Percentiles rank a stretch among this genome's conserved stretches.
These are phyloP conservation scores for Colletotrichum truncatum DNA, from an alignment of 2,329 filamentous ascomycete species.

Conservation along the genomic window DNA sequence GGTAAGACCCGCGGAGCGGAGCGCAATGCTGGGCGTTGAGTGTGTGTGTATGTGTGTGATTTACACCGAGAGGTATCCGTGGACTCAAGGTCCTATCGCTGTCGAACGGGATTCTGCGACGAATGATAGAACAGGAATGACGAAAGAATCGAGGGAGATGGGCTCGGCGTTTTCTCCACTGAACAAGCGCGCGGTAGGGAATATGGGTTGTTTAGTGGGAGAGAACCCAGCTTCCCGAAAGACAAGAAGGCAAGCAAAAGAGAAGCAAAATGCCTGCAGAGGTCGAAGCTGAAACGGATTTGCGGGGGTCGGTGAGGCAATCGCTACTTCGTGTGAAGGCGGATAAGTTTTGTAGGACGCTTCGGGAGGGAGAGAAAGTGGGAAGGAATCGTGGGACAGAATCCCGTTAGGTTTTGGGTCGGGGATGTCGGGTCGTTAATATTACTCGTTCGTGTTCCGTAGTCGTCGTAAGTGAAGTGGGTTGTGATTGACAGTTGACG, in stretches of 20 bases:
- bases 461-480: background rate
- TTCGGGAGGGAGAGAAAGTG: background rate
- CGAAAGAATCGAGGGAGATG: slow-evolving; percentile 1
- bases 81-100: background rate
- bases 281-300: slow-evolving; percentile 16
- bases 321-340: background rate
- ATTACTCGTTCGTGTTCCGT: background rate
- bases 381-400: background rate
- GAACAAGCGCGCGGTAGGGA: slow-evolving; percentile 30
- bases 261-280: background rate
- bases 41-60: background rate
- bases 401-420: background rate
- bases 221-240: background rate
- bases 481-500: slow-evolving; percentile 15
- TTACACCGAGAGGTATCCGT: background rate
- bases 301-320: background rate
- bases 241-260: background rate
- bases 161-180: slow-evolving; percentile 14
- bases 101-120: background rate
- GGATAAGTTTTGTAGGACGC: background rate
- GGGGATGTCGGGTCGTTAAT: background rate
- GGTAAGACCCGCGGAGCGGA: slow-evolving; percentile 7
- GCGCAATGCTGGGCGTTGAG: background rate
- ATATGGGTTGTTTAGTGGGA: background rate
- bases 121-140: slow-evolving; percentile 6